These are phyloP conservation scores for Peniophora sp. DNA, from an alignment of 1,284 basidiomycete genomes.

Conservation along the genomic window DNA sequence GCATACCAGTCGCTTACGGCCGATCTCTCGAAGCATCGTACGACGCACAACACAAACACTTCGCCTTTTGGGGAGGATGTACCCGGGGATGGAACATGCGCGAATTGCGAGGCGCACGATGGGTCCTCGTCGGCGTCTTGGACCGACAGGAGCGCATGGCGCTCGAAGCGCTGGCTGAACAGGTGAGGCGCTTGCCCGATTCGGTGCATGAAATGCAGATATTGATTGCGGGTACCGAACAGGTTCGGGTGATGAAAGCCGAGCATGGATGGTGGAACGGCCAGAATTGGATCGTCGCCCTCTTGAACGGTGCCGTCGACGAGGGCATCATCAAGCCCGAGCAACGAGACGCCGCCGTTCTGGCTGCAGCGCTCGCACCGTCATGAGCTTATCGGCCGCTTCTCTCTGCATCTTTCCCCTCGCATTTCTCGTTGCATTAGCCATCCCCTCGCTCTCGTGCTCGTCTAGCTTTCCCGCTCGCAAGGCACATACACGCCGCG, in stretches of 20 bases:
- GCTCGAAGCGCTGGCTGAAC: conserved; percentile 9
- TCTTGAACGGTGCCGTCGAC: conserved; percentile 10
- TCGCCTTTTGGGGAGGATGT: conserved; percentile 12
- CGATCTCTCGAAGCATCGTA: conserved; percentile 9
- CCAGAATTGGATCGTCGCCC: conserved; percentile 13
- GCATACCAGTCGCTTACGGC: conserved; percentile 1
- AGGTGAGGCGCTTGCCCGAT: conserved; percentile 3
- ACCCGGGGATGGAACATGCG: conserved; percentile 6
- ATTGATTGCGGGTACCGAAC: conserved; percentile 6
- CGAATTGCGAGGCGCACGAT: conserved; percentile 5
- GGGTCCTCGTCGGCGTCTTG: conserved; percentile 9
- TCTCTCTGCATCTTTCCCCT: no score
- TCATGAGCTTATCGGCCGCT: background rate
- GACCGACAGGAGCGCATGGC: conserved; percentile 5
- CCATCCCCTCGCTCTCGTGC: no score
- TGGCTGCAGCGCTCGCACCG: conserved; percentile 10
- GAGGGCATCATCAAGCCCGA: conserved; percentile 10
- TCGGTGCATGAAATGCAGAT: background rate
- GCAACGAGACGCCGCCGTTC: conserved; percentile 10
- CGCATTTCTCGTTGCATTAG: no score
- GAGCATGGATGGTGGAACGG: conserved; percentile 14
- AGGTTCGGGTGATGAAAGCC: conserved; percentile 11
- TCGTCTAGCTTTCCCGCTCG: no score
- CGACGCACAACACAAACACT: conserved; percentile 6
- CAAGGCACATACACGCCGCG: no score